Evolutionary conservation across 164 flowering plant species (phyloP).

Genomic region (Liriodendron chinense): DNA sequence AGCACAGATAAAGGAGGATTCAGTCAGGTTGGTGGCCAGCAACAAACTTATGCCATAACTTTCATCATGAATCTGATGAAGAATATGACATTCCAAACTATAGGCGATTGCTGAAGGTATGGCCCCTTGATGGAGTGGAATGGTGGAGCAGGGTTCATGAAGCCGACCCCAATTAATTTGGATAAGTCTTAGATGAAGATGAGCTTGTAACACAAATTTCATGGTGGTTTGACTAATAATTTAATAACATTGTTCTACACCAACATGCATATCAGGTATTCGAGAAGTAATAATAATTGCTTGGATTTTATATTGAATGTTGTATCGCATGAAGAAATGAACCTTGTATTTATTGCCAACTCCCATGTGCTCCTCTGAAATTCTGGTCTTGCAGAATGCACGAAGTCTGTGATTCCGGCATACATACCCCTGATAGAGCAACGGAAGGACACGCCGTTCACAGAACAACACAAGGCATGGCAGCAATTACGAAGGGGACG

Average conservation of each 20-base stretch:
- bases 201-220: not conserved
- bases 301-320: not conserved
- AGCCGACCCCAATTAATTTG: too few species aligned
- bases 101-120: too few species aligned
- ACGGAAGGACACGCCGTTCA: constrained; percentile 78
- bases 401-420: constrained; percentile 87
- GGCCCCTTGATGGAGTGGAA: too few species aligned
- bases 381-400: constrained; percentile 66
- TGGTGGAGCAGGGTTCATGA: too few species aligned
- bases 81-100: too few species aligned
- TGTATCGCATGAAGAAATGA: not conserved
- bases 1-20: too few species aligned
- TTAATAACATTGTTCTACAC: not conserved
- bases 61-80: too few species aligned
- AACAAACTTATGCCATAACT: too few species aligned
- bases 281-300: not conserved
- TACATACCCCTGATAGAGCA: constrained; percentile 79
- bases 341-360: not conserved
- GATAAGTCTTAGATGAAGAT: too few species aligned
- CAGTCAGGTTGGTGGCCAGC: too few species aligned
- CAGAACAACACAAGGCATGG: constrained; percentile 73
- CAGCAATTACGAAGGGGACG: constrained; percentile 95
- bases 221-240: not conserved
- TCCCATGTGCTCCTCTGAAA: not conserved
- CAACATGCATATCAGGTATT: not conserved